These are phyloP conservation scores for Brettanomyces naardenensis DNA, from an alignment of 805 yeast species.

Conservation along the genomic window DNA sequence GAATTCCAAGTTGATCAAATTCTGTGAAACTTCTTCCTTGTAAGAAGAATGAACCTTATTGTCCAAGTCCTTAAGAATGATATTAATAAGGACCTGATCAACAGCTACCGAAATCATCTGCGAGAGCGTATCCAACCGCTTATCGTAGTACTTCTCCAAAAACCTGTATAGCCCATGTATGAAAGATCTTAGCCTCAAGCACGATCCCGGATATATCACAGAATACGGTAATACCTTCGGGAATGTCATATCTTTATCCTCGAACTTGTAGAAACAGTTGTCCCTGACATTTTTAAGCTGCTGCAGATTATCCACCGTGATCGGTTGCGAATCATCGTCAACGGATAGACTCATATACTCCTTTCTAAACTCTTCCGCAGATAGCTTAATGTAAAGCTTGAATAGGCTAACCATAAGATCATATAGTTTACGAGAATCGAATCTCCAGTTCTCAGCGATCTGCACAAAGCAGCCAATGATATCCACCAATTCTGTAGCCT, in stretches of 20 bases:
- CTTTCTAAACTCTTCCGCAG: conserved; percentile 45
- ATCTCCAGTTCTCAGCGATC: conserved; percentile 65
- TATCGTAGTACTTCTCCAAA: conserved; percentile 54
- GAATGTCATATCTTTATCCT: conserved; percentile 26
- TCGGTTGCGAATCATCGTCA: conserved; percentile 86
- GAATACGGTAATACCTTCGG: conserved; percentile 80
- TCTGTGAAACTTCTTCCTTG: conserved; percentile 87
- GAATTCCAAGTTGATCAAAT: conserved; percentile 79
- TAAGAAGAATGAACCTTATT: conserved; percentile 60
- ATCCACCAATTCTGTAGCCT: conserved; percentile 48
- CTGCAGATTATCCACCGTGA: conserved; percentile 51
- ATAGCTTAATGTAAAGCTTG: conserved; percentile 48
- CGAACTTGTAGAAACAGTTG: conserved; percentile 25
- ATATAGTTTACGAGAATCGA: conserved; percentile 52
- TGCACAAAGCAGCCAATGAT: conserved; percentile 65
- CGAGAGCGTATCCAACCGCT: conserved; percentile 51
- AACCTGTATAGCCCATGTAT: conserved; percentile 59
- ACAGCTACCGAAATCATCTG: conserved; percentile 54
- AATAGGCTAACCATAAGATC: conserved; percentile 53
- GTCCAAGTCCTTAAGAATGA: conserved; percentile 58
- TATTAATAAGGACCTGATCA: conserved; percentile 60
- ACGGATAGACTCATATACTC: conserved; percentile 58
- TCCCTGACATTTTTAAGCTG: conserved; percentile 56
- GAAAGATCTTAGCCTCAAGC: conserved; percentile 63
- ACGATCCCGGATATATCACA: conserved; percentile 78